A percentile compares a stretch with the other conserved stretches of the same genome.
Evolutionary conservation across 139 green algal species (phyloP).

Genomic region (Microglena sp.): DNA sequence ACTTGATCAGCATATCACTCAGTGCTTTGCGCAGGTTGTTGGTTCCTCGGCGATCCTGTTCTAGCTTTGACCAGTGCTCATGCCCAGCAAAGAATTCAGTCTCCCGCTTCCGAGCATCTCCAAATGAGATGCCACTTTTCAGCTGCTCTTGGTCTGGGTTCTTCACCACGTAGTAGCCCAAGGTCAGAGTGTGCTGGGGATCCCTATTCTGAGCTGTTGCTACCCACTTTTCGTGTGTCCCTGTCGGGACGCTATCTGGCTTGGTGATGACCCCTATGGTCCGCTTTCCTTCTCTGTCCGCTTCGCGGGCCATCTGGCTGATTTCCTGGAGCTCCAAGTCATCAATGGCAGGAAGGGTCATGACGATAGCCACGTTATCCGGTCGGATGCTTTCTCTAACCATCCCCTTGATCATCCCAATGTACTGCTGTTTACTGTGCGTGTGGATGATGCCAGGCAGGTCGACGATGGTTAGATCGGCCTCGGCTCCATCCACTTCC

Average conservation of each 20-base stretch:
- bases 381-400: not conserved
- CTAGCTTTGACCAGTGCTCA: not conserved
- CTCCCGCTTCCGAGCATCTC: conserved; percentile 2
- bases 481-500: conserved; percentile 4
- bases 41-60: conserved; percentile 9
- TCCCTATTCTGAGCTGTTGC: not conserved
- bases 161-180: conserved; percentile 6
- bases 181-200: not conserved
- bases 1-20: not conserved
- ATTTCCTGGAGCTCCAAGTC: conserved; percentile 6
- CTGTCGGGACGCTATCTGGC: conserved; percentile 6
- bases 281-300: not conserved
- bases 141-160: conserved; percentile 15
- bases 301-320: not conserved
- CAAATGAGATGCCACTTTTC: conserved; percentile 3
- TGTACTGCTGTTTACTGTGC: not conserved
- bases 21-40: conserved; percentile 5
- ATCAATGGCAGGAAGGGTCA: not conserved
- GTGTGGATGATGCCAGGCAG: conserved; percentile 29
- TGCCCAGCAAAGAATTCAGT: not conserved
- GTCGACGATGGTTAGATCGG: conserved; percentile 7
- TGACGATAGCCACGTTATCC: not conserved
- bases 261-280: conserved; percentile 16
- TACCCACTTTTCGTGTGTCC: not conserved
- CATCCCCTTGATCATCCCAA: not conserved